Evolutionary conservation across 2,329 filamentous ascomycete genomes (phyloP).

Genomic region (Leptographium radiaticola): DNA sequence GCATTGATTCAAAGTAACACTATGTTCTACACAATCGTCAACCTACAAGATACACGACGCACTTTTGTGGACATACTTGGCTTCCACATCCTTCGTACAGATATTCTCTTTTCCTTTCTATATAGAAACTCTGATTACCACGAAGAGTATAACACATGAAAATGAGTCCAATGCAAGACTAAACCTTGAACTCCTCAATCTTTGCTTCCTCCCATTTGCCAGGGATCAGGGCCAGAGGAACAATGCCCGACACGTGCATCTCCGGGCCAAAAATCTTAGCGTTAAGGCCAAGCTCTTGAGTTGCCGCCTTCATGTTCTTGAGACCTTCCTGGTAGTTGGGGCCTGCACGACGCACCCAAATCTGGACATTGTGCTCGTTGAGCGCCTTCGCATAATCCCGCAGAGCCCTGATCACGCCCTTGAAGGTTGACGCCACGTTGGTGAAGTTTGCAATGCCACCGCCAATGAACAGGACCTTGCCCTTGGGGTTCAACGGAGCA

Average conservation of each 20-base stretch:
- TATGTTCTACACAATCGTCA: too few relatives aligned
- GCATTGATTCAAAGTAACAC: too few relatives aligned
- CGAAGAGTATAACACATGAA: neutral
- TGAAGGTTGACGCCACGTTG: slow-evolving; percentile 98
- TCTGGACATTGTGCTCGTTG: slow-evolving; percentile 93
- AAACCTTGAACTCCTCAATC: slow-evolving; percentile 47
- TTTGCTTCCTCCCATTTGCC: slow-evolving; percentile 51
- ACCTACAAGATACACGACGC: too few relatives aligned
- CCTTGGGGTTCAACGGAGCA: slow-evolving; percentile 68
- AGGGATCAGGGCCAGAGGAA: slow-evolving; percentile 71
- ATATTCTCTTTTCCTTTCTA: neutral
- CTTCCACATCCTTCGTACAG: too few relatives aligned
- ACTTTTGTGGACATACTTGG: too few relatives aligned
- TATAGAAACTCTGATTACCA: neutral
- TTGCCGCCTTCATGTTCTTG: slow-evolving; percentile 98
- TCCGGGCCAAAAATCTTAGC: slow-evolving; percentile 55
- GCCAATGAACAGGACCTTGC: slow-evolving; percentile 98
- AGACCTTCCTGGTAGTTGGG: slow-evolving; percentile 99
- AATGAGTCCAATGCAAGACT: slow-evolving; percentile 14
- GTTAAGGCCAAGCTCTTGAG: slow-evolving; percentile 75
- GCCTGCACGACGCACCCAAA: slow-evolving; percentile 83
- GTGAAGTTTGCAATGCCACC: slow-evolving; percentile 99
- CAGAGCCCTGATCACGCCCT: slow-evolving; percentile 95
- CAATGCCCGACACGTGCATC: slow-evolving; percentile 97
- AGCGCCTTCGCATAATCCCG: slow-evolving; percentile 77